These are phyloP conservation scores for Fragaria vesca DNA, from an alignment of 306 rosid genomes.

Conservation along the genomic window DNA sequence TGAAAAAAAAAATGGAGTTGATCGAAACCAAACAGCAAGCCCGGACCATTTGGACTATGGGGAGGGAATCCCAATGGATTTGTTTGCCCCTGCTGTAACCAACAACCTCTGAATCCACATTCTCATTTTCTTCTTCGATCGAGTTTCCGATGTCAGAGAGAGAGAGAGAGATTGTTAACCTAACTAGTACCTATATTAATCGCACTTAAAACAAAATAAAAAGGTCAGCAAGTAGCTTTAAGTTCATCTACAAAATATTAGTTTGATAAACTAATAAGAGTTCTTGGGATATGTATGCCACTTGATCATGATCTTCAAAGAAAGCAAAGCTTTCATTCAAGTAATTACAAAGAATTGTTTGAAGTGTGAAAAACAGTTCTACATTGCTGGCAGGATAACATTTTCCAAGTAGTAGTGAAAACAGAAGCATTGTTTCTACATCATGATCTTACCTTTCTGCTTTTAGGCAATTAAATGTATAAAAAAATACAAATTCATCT, in stretches of 20 bases:
- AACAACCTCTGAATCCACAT: neutral
- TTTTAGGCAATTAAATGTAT: neutral
- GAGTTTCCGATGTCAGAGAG: neutral
- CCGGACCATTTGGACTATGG: neutral
- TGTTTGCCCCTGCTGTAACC: conserved; percentile 10
- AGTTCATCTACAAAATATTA: neutral
- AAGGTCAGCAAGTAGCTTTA: neutral
- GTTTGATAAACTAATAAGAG: neutral
- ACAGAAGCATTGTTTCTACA: neutral
- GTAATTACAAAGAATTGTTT: too few species aligned
- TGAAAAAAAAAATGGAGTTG: neutral
- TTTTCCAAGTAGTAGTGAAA: too few species aligned
- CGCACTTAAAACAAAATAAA: neutral
- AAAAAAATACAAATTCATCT: neutral
- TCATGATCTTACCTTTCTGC: too few species aligned
- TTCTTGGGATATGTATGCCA: neutral
- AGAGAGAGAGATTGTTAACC: conserved; percentile 2
- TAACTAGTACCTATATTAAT: conserved; percentile 7
- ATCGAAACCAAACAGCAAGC: neutral
- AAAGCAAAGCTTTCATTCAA: neutral
- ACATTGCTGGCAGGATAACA: too few species aligned
- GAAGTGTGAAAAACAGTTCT: too few species aligned
- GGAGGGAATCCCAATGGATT: conserved; percentile 14
- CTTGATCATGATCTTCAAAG: neutral
- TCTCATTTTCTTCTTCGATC: neutral